Evolutionary conservation across 441 rosid genomes (phyloP).

Genomic region (Bruguiera hainesii): DNA sequence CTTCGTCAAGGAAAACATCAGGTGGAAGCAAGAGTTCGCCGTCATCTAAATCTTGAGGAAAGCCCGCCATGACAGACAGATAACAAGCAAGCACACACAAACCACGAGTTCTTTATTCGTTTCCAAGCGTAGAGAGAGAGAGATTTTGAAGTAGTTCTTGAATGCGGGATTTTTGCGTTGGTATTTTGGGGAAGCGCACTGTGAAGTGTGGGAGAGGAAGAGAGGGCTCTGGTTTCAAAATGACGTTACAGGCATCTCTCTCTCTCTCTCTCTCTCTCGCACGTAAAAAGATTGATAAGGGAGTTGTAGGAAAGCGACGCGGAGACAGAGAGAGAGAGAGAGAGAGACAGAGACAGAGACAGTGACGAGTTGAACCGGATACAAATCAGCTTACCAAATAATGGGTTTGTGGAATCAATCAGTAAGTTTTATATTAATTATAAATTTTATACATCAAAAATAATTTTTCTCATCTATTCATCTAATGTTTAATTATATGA

Average conservation of each 20-base stretch:
- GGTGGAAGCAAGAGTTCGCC: constrained; percentile 38
- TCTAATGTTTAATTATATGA: background rate
- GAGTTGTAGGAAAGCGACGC: background rate
- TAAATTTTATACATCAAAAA: too few relatives aligned
- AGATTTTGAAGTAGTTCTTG: background rate
- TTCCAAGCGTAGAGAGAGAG: background rate
- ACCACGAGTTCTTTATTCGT: background rate
- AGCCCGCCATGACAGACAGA: constrained; percentile 25
- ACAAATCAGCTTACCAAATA: too few relatives aligned
- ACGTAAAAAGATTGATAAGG: background rate
- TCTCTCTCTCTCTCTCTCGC: background rate
- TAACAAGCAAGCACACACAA: background rate
- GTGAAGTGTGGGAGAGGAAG: too few relatives aligned
- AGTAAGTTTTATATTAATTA: too few relatives aligned
- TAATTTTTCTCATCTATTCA: too few relatives aligned
- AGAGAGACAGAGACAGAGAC: too few relatives aligned
- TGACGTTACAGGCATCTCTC: constrained; percentile 26
- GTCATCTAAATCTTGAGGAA: constrained; percentile 35
- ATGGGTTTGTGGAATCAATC: too few relatives aligned
- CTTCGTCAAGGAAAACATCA: constrained; percentile 25
- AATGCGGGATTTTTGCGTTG: background rate
- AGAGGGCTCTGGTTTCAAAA: constrained; percentile 28
- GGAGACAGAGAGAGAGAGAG: background rate
- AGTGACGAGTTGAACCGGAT: too few relatives aligned
- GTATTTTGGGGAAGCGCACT: background rate